phyloP scores from a whole-genome alignment of 306 rosid genomes.

The Rosa persica region DNA sequence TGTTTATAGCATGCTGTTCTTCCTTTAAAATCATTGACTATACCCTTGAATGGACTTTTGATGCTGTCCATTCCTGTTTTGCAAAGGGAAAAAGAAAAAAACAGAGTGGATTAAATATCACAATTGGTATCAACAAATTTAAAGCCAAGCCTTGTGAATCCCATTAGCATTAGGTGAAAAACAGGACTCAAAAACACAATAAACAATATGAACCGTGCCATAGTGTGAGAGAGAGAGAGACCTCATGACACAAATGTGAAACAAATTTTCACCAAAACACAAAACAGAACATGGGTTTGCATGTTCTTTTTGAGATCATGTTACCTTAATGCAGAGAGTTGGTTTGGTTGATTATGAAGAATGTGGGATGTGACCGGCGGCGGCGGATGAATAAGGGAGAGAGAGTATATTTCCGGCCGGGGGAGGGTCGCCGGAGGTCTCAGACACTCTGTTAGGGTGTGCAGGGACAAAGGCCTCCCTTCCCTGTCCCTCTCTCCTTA shows the following conservation, averaged over 20 bases:
- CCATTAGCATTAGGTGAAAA: background rate
- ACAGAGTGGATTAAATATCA: background rate
- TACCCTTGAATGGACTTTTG: constrained; percentile 55
- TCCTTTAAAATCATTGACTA: constrained; percentile 65
- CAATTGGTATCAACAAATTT: background rate
- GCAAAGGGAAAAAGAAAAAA: background rate
- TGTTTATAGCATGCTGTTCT: constrained; percentile 71
- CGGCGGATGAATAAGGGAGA: background rate
- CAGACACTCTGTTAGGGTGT: background rate
- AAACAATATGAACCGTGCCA: background rate
- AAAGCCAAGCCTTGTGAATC: constrained; percentile 4
- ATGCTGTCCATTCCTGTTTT: constrained; percentile 40
- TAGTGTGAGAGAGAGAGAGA: constrained; percentile 7
- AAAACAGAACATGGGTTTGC: background rate
- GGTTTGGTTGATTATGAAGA: background rate
- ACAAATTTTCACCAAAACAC: background rate
- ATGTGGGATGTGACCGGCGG: background rate
- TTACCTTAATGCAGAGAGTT: background rate
- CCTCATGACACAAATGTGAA: constrained; percentile 22
- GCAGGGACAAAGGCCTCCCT: background rate
- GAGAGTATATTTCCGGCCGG: background rate
- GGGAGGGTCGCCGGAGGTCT: constrained; percentile 6
- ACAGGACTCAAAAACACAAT: background rate
- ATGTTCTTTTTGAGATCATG: background rate
- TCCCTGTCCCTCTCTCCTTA: constrained; percentile 1